Evolutionary conservation across 1,139 yeast genomes (phyloP), one percentile per base, ranked within the genome.

Genomic region (Nadsonia commutata): DNA sequence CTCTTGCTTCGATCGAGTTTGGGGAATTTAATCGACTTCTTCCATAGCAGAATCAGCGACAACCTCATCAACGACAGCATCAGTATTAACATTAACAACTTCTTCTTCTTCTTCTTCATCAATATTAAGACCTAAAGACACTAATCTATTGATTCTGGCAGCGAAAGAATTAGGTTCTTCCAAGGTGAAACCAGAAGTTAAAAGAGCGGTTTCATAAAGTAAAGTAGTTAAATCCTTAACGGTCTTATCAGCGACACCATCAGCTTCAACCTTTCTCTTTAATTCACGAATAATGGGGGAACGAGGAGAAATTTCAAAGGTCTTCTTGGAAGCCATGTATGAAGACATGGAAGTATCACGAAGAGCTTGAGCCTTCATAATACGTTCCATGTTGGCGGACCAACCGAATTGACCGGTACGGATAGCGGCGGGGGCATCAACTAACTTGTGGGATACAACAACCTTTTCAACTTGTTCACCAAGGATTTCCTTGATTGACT

Each of bases 341-440:
- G 95, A 79, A 43, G 97, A 86, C 98, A 93, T 90, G 58, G 95
- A 78, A 58, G 95, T 83, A 70, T 90, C 98, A 75, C 98, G 88
- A 62, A 90, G 77, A 59, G 99, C 98, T 76, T 90, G 99, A 52
- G 98, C 98, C 78, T 90, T 90, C 99, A 90, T 93, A 76, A 90
- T 90, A 81, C 98, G 90, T 76, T 90, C 99, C 98, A 93, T 93
- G 77, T 90, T 90, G 61, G 99, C 99, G 57, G 98, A 90, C 99
- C 99, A 90, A 67, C 99, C 98, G 68, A 90, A 90, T 75, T 90
- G 98, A 59, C 96, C 97, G 57, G 98, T 90, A 78, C 97, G 86
- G 66, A 90, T 88, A 58, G 98, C 98, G 67, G 98, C 98, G 68
- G 99, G 99, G 47, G 98, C 93, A 62, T 88, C 97, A 59, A 86